Evolutionary conservation across 176 grass and related monocot species (phyloP).

Genomic region (Chrysopogon serrulatus): DNA sequence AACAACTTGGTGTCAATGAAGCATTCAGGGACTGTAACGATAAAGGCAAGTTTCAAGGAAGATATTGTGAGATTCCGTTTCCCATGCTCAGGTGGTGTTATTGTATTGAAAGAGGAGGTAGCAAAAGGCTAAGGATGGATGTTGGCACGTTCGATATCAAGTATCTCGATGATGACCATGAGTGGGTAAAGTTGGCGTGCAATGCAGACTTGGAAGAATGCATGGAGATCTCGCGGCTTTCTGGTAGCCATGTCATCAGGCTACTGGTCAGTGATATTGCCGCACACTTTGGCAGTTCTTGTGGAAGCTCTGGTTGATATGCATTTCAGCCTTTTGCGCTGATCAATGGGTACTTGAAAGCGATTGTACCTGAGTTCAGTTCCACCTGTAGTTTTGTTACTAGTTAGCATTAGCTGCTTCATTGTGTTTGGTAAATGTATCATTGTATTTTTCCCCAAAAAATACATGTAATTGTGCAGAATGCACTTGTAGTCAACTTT

Average conservation of each 20-base stretch:
- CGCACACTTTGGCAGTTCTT: conserved; percentile 66
- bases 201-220: conserved; percentile 92
- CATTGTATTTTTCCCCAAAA: conserved; percentile 1
- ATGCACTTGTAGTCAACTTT: conserved; percentile 28
- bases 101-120: conserved; percentile 58
- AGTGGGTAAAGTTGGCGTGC: conserved; percentile 86
- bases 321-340: background rate
- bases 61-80: conserved; percentile 89
- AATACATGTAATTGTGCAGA: conserved; percentile 28
- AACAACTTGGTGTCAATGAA: conserved; percentile 27
- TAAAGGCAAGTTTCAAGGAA: conserved; percentile 89
- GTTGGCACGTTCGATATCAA: conserved; percentile 84
- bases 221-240: conserved; percentile 66
- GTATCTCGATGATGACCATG: conserved; percentile 91
- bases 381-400: conserved; percentile 22
- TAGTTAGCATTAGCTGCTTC: conserved; percentile 49
- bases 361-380: conserved; percentile 19
- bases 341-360: background rate
- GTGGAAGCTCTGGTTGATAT: conserved; percentile 70
- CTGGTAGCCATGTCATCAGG: conserved; percentile 68
- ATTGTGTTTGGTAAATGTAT: conserved; percentile 23
- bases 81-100: conserved; percentile 39
- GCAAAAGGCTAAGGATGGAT: conserved; percentile 73
- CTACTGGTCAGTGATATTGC: conserved; percentile 55
- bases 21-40: conserved; percentile 59